Percentiles rank a stretch among this genome's conserved stretches.
phyloP scores from a whole-genome alignment of 2,329 filamentous ascomycete genomes.

The Emydomyces testavorans region DNA sequence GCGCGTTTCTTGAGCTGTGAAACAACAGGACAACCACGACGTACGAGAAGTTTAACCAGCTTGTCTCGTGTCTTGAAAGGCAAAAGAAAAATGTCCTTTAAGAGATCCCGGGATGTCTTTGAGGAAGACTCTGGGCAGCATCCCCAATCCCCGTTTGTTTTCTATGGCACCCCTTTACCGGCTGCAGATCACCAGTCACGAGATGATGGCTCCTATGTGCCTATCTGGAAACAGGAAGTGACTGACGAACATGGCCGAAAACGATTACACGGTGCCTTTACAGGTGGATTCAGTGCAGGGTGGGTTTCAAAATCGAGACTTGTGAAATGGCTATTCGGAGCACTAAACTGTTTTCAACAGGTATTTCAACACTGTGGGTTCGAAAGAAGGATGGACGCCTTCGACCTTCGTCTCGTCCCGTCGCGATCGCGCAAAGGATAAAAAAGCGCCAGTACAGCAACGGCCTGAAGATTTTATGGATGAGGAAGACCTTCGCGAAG shows the following conservation, averaged over 20 bases:
- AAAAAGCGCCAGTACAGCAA: constrained; percentile 42
- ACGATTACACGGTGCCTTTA: constrained; percentile 89
- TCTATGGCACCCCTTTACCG: constrained; percentile 77
- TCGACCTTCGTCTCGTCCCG: constrained; percentile 86
- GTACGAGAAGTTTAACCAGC: not conserved
- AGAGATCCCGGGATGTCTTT: constrained; percentile 66
- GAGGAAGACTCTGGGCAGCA: constrained; percentile 57
- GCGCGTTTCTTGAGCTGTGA: not conserved
- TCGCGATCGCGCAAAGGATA: constrained; percentile 60
- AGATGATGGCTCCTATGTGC: constrained; percentile 85
- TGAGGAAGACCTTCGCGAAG: constrained; percentile 83
- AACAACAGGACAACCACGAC: not conserved
- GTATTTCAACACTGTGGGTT: constrained; percentile 96
- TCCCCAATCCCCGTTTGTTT: constrained; percentile 59
- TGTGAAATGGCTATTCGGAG: constrained; percentile 20
- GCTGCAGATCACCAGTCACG: constrained; percentile 61
- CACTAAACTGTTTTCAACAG: constrained; percentile 40
- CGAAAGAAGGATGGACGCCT: constrained; percentile 95
- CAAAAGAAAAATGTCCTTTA: constrained; percentile 52
- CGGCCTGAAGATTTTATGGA: constrained; percentile 94
- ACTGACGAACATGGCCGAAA: constrained; percentile 84
- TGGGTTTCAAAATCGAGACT: constrained; percentile 40
- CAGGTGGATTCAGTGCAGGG: constrained; percentile 92
- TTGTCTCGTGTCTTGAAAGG: not conserved
- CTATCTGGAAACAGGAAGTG: constrained; percentile 97